Base-by-base conservation (phyloP, 139 green algal genomes). In the Microglena sp. region DNA sequence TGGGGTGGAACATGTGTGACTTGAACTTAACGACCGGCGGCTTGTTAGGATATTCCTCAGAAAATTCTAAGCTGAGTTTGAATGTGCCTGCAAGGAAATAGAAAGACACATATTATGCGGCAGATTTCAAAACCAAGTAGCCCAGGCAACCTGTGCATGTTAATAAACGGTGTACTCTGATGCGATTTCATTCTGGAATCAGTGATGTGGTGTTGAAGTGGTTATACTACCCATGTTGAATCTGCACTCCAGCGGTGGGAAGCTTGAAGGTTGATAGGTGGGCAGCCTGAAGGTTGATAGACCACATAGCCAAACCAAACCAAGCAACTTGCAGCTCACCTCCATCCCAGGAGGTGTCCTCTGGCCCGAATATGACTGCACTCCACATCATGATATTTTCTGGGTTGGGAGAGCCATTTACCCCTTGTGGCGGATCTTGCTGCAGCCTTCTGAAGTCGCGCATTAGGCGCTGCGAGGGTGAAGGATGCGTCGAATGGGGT, bases 381-480 rank as follows among this genome's bases (percentile, higher is more conserved):
- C 97, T 96, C 94, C 94, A 99, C 0, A 69, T 63, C 93, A 99
- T 97, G 65, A 99, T 96, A 81, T 97, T 98, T 55, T 95, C 86
- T 5, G 86, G 80, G 27, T 89, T 87, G 1, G 94, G 94, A 22
- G 83, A 88, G 28, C 81, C 94, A 72, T 94, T 96, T 0, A 99
- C 87, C 3, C 94, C 94, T 45, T 94, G 82, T 1, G 93, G 94
- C 33, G 93, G 92, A 67, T 99, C 94, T 24, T 88, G 77, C 46
- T 92, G 85, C 35, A 99, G 72, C 1, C 86, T 67, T 62, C 90
- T 92, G 74, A 95, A 97, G 62, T 97, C 91, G 21, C 89, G 71
- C 81, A 97, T 93, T 1, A 97, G 66, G 0, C 91, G 79, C 84
- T 95, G 78, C 62, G 27, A 28, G n/a, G n/a, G n/a, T n/a, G n/a